Evolutionary conservation across 441 rosid genomes (phyloP), one percentile per base, ranked within the genome.

Genomic region (Raphanus hybrid): DNA sequence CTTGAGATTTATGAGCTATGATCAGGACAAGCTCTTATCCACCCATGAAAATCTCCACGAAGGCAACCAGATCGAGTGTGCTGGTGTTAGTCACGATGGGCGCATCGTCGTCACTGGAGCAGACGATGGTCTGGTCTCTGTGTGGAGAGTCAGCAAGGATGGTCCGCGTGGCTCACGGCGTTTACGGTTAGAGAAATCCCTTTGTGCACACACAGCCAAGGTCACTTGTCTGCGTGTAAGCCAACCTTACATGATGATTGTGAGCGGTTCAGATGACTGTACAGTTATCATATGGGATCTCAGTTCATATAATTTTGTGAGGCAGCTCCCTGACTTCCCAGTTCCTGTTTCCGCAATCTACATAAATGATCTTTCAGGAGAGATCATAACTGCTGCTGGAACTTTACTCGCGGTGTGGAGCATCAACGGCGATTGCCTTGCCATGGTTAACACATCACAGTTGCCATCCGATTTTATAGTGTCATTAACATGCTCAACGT

Each of bases 11-110:
- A 70, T 92, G 85, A 89, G 91, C 87, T 92, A 91, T 85, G 99
- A 95, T 80, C 99, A 92, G 76, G 98, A 92, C 79, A 89, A 85
- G 67, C 96, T 95, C 41, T 85, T 91, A 71, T 91, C 96, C 0
- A 88, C 99, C 12, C 99, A 95, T 74, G 99, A 95, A 86, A 92
- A 95, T 84, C 98, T 92, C 80, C 99, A 95, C 60, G 97, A 87
- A 27, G 91, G 94, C 8, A 82, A 87, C 85, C 98, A 95, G 85
- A 89, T 92, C 71, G 96, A 90, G 73, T 95, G 99, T 67, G 81
- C 81, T 69, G 88, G 97, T 79, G 82, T 85, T 78, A 95, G 96
- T 73, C 99, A 92, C 66, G 98, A 94, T 81, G 99, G 97, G 81
- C 91, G 91, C 69, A 85, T 78, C 71, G 75, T 94, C 72, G 97